Conservation (phyloP, 768 basidiomycete genomes). For the Boletellus emodensis region DNA sequence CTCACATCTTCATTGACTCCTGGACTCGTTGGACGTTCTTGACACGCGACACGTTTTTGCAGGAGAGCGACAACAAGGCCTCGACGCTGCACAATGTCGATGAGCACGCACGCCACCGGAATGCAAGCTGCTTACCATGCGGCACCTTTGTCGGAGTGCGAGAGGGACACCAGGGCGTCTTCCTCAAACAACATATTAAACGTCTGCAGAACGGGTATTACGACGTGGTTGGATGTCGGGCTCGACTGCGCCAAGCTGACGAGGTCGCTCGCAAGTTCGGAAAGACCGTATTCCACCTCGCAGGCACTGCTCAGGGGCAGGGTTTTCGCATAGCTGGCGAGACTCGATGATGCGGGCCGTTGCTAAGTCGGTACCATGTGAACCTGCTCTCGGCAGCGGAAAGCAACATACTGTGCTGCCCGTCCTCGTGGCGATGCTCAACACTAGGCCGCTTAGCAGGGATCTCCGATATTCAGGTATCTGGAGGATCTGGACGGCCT, state of each 20-base stretch:
- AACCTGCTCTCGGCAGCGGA: slow-evolving; percentile 10
- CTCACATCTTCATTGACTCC: slow-evolving; percentile 81
- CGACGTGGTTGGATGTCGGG: slow-evolving; percentile 59
- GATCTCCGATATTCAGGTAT: slow-evolving; percentile 57
- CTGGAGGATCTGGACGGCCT: slow-evolving; percentile 60
- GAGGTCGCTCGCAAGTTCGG: slow-evolving; percentile 56
- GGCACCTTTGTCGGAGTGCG: slow-evolving; percentile 43
- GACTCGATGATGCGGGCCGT: slow-evolving; percentile 58
- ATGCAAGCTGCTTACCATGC: slow-evolving; percentile 43
- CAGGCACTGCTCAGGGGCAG: slow-evolving; percentile 41
- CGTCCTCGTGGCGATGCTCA: slow-evolving; percentile 81
- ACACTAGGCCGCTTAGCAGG: slow-evolving; percentile 66
- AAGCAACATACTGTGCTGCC: slow-evolving; percentile 68
- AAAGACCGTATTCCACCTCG: slow-evolving; percentile 42
- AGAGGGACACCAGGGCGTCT: slow-evolving; percentile 51
- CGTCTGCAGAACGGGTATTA: slow-evolving; percentile 80
- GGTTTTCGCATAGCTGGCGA: slow-evolving; percentile 52
- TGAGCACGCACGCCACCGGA: slow-evolving; percentile 9
- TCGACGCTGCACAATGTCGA: slow-evolving; percentile 42
- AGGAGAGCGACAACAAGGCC: slow-evolving; percentile 50
- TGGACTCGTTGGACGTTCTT: slow-evolving; percentile 83
- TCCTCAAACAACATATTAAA: slow-evolving; percentile 71
- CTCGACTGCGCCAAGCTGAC: slow-evolving; percentile 50
- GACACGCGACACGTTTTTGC: slow-evolving; percentile 59
- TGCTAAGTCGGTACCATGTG: slow-evolving; percentile 43